Percentiles rank a stretch among this genome's conserved stretches.
Evolutionary conservation across 805 yeast species (phyloP).

Genomic region (Jamesozyma rosinii): DNA sequence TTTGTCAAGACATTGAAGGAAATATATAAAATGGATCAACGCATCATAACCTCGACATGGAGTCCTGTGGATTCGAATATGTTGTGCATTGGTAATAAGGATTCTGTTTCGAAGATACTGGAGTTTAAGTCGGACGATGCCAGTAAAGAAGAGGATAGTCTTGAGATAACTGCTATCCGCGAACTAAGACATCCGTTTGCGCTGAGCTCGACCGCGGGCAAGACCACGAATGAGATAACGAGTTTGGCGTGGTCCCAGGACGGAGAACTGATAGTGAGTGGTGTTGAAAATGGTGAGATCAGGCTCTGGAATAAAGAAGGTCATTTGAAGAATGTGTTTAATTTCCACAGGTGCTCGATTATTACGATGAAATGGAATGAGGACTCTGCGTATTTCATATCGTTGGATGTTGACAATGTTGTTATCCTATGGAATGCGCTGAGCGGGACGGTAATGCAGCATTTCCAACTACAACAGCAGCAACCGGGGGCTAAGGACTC

Average conservation of each 20-base stretch:
- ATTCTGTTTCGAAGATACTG: slow-evolving; percentile 39
- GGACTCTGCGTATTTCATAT: slow-evolving; percentile 44
- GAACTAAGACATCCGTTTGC: slow-evolving; percentile 32
- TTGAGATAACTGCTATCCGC: neutral
- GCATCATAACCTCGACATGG: slow-evolving; percentile 43
- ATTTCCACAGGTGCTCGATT: slow-evolving; percentile 47
- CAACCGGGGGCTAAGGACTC: slow-evolving; percentile 8
- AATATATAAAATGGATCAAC: slow-evolving; percentile 33
- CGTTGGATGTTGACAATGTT: slow-evolving; percentile 49
- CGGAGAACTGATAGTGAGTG: slow-evolving; percentile 56
- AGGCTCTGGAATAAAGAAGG: slow-evolving; percentile 75
- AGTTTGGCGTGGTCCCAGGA: slow-evolving; percentile 53
- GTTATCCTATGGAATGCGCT: slow-evolving; percentile 59
- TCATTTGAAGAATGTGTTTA: slow-evolving; percentile 45
- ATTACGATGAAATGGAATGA: slow-evolving; percentile 52
- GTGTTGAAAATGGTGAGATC: slow-evolving; percentile 61
- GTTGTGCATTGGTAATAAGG: slow-evolving; percentile 47
- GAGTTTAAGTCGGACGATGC: slow-evolving; percentile 23
- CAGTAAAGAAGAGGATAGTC: neutral
- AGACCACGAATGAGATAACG: slow-evolving; percentile 26
- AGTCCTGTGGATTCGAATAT: slow-evolving; percentile 40
- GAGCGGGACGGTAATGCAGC: slow-evolving; percentile 42
- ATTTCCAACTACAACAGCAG: slow-evolving; percentile 31
- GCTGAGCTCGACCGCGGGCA: slow-evolving; percentile 14
- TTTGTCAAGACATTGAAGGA: slow-evolving; percentile 35